These are phyloP conservation scores for Melanopsichium pennsylvanicum DNA, from an alignment of 1,284 basidiomycete genomes.

Conservation along the genomic window DNA sequence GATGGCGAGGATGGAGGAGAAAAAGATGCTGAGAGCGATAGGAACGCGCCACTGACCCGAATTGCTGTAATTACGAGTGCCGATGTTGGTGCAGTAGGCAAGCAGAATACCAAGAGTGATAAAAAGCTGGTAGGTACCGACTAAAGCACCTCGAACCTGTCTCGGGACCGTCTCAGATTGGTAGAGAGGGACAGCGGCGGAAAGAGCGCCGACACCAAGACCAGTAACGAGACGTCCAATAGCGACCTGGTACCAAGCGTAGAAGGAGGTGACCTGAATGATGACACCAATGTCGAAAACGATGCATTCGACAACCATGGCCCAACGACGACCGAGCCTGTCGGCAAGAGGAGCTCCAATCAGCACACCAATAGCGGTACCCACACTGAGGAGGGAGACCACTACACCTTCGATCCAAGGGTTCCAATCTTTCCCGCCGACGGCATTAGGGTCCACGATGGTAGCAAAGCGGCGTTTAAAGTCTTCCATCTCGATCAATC, in stretches of 20 bases:
- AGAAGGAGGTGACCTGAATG: slow-evolving; percentile 67
- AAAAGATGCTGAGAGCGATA: slow-evolving; percentile 76
- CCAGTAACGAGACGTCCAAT: slow-evolving; percentile 76
- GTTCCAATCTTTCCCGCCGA: slow-evolving; percentile 43
- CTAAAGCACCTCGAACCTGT: slow-evolving; percentile 79
- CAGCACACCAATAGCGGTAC: slow-evolving; percentile 64
- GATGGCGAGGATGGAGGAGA: slow-evolving; percentile 74
- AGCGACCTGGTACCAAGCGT: slow-evolving; percentile 66
- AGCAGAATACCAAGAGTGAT: slow-evolving; percentile 73
- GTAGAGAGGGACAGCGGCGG: slow-evolving; percentile 78
- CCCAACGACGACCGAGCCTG: slow-evolving; percentile 74
- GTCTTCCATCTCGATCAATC: slow-evolving; percentile 78
- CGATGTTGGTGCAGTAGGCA: slow-evolving; percentile 70
- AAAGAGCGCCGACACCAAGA: slow-evolving; percentile 66
- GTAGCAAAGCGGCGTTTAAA: slow-evolving; percentile 74
- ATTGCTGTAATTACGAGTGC: slow-evolving; percentile 48
- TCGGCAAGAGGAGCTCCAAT: slow-evolving; percentile 70
- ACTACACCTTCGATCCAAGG: slow-evolving; percentile 70
- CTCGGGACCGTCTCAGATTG: slow-evolving; percentile 80
- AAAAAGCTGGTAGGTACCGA: slow-evolving; percentile 72
- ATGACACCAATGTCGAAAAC: slow-evolving; percentile 77
- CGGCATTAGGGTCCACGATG: slow-evolving; percentile 11
- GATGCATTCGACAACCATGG: slow-evolving; percentile 76
- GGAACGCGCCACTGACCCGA: slow-evolving; percentile 74
- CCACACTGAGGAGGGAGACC: slow-evolving; percentile 72